phyloP scores from a whole-genome alignment of 129 eudicot species.

The Saussurea involucrata region DNA sequence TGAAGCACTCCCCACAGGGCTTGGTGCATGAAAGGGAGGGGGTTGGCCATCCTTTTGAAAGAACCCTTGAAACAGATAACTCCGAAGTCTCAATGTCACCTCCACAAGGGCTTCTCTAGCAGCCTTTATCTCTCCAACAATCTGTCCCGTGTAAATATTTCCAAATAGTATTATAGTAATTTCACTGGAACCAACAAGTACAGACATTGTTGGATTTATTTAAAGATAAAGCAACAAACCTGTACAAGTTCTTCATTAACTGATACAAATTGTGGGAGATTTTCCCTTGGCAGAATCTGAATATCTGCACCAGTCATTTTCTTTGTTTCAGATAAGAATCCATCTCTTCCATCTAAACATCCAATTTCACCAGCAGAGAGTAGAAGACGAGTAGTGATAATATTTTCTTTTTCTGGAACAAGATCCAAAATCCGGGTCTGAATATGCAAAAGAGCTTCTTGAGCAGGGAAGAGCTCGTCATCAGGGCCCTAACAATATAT shows the following conservation, averaged over 20 bases:
- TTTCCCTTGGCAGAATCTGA: conserved; percentile 69
- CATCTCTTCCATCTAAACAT: conserved; percentile 66
- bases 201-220: conserved; percentile 1
- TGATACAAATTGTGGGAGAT: conserved; percentile 64
- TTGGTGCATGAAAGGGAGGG: conserved; percentile 44
- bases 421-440: conserved; percentile 91
- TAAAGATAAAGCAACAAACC: conserved; percentile 41
- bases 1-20: conserved; percentile 48
- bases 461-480: conserved; percentile 97
- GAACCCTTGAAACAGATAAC: conserved; percentile 63
- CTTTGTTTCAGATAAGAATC: conserved; percentile 55
- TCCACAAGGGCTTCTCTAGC: conserved; percentile 94
- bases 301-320: conserved; percentile 69
- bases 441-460: conserved; percentile 95
- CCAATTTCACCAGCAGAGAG: conserved; percentile 76
- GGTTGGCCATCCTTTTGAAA: conserved; percentile 50
- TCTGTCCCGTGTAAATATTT: conserved; percentile 34
- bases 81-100: conserved; percentile 79
- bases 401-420: conserved; percentile 77
- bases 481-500: conserved; percentile 68
- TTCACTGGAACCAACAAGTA: not conserved
- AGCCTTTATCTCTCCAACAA: conserved; percentile 92
- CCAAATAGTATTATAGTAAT: not conserved
- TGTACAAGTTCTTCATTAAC: conserved; percentile 75
- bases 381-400: conserved; percentile 81